Percentiles rank a stretch among this genome's conserved stretches.
Conservation (phyloP, 441 rosid species). For the Bruguiera hainesii region DNA sequence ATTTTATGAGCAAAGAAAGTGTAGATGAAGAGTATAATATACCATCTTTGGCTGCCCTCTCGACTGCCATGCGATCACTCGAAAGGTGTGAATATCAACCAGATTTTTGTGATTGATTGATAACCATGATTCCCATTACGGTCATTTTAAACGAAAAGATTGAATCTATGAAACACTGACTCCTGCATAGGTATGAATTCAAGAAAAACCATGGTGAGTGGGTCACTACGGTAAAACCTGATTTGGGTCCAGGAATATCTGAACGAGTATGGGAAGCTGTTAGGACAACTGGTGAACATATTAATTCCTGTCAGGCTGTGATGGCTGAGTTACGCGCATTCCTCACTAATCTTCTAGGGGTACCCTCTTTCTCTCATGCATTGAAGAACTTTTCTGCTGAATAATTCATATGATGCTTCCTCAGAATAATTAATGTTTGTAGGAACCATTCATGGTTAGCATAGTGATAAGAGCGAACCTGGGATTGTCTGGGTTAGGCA, state of each 20-base stretch:
- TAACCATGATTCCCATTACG: not conserved
- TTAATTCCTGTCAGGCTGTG: conserved; percentile 44
- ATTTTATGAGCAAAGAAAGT: conserved; percentile 45
- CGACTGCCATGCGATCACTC: conserved; percentile 61
- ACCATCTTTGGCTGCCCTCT: conserved; percentile 76
- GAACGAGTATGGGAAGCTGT: conserved; percentile 68
- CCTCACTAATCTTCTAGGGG: conserved; percentile 70
- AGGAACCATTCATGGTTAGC: too few relatives aligned
- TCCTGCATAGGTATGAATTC: conserved; percentile 60
- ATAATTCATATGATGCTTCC: not conserved
- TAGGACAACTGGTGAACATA: conserved; percentile 37
- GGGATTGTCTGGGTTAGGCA: too few relatives aligned
- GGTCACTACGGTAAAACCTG: conserved; percentile 61
- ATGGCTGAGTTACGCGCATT: conserved; percentile 51
- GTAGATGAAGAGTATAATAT: conserved; percentile 38
- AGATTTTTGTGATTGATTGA: conserved; percentile 6
- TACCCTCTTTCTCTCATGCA: conserved; percentile 20
- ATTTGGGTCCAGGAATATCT: conserved; percentile 65
- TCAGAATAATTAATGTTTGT: not conserved
- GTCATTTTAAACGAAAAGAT: not conserved
- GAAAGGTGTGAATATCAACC: conserved; percentile 40
- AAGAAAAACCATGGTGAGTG: conserved; percentile 78
- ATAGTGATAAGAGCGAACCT: too few relatives aligned
- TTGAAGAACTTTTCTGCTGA: not conserved
- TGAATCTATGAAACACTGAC: not conserved